Percentiles rank a stretch among this genome's conserved stretches.
Evolutionary conservation across 192 early-diverging fungal species (phyloP).

Genomic region (Entomortierella lignicola): DNA sequence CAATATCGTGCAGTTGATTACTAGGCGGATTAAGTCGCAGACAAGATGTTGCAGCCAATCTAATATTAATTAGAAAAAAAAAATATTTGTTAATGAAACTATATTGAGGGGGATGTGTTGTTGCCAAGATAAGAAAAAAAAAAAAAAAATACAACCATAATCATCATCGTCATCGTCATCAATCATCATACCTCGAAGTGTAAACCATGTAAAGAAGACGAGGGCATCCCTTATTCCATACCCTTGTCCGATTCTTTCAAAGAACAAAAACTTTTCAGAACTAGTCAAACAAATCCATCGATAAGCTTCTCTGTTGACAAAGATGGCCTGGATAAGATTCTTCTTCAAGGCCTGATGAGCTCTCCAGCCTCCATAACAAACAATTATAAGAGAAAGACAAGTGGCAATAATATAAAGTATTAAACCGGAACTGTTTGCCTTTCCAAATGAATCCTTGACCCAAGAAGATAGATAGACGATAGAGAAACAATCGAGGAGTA

Average conservation of each 20-base stretch:
- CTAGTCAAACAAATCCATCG: conserved; percentile 39
- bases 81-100: neutral
- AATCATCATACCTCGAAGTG: conserved; percentile 38
- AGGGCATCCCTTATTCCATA: conserved; percentile 37
- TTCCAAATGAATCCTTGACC: conserved; percentile 16
- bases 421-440: conserved; percentile 22
- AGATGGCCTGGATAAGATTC: conserved; percentile 38
- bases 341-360: conserved; percentile 23
- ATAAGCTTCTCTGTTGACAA: conserved; percentile 47
- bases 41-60: conserved; percentile 52
- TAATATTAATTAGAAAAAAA: conserved; percentile 9
- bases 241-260: conserved; percentile 47
- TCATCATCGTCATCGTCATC: too few species aligned
- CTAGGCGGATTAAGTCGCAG: conserved; percentile 39
- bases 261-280: conserved; percentile 44
- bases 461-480: conserved; percentile 22
- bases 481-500: conserved; percentile 38
- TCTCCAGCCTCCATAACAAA: conserved; percentile 36
- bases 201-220: conserved; percentile 47
- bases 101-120: neutral
- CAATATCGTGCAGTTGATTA: conserved; percentile 48
- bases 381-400: conserved; percentile 12
- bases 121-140: too few species aligned
- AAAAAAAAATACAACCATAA: neutral
- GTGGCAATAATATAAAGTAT: conserved; percentile 36